phyloP scores from a whole-genome alignment of 192 early-diverging fungal genomes.

The Mortierella antarctica region DNA sequence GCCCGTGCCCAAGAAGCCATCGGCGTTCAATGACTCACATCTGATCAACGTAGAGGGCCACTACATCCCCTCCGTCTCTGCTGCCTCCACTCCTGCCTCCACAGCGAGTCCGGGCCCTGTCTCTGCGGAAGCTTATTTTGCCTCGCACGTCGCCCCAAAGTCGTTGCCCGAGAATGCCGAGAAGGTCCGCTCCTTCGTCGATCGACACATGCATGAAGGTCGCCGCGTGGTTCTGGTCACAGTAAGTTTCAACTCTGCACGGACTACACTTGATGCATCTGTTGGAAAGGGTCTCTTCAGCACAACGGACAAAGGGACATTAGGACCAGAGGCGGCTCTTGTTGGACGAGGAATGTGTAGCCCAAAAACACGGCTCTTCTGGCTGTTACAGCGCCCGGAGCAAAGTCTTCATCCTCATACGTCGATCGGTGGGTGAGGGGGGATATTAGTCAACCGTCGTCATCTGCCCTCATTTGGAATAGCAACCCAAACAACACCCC shows the following conservation, averaged over 20 bases:
- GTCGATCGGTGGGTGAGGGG: too few relatives aligned
- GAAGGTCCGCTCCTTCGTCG: conserved; percentile 69
- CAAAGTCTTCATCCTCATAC: too few relatives aligned
- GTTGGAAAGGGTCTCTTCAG: not conserved
- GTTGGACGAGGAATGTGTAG: too few relatives aligned
- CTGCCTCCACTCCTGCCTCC: conserved; percentile 34
- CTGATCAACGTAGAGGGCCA: conserved; percentile 13
- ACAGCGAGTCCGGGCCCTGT: conserved; percentile 39
- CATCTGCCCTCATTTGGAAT: too few relatives aligned
- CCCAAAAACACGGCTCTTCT: too few relatives aligned
- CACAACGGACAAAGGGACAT: not conserved
- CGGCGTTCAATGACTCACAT: conserved; percentile 15
- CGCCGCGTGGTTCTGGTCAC: conserved; percentile 91
- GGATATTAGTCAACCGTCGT: too few relatives aligned
- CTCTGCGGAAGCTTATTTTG: conserved; percentile 79
- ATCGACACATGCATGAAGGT: conserved; percentile 55
- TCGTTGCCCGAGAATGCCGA: conserved; percentile 68
- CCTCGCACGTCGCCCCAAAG: conserved; percentile 71
- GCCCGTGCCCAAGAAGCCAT: conserved; percentile 26
- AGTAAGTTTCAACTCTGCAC: conserved; percentile 50
- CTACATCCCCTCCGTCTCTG: not conserved
- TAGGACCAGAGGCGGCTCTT: too few relatives aligned
- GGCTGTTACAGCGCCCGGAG: too few relatives aligned
- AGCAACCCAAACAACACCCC: too few relatives aligned
- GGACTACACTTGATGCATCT: not conserved